Conservation (phyloP, 305 asterid species). For the Rubia tinctorum region DNA sequence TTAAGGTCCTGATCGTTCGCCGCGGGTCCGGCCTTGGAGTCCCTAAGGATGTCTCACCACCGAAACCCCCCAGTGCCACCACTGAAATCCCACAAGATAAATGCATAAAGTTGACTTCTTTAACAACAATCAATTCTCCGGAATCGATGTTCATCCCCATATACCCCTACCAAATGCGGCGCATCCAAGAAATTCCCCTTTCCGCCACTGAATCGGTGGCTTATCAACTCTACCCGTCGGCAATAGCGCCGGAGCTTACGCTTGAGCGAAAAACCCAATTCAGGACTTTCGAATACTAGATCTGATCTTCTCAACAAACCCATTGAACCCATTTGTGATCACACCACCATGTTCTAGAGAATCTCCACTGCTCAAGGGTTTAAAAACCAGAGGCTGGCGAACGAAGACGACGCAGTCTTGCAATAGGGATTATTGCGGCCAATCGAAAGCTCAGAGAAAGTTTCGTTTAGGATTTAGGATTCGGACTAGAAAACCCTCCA, state of each 20-base stretch:
- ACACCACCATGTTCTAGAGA: constrained; percentile 32
- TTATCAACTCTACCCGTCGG: constrained; percentile 35
- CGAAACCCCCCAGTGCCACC: no score
- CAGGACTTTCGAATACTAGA: constrained; percentile 83
- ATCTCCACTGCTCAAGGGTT: constrained; percentile 46
- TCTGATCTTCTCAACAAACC: constrained; percentile 85
- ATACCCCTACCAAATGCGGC: constrained; percentile 97
- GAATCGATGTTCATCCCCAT: constrained; percentile 99
- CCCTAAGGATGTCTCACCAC: constrained; percentile 41
- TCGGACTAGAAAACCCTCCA: no score
- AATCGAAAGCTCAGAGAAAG: background rate
- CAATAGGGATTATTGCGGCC: constrained; percentile 30
- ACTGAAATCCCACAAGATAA: background rate
- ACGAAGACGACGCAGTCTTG: constrained; percentile 89
- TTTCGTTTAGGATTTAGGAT: constrained; percentile 28
- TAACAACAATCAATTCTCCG: constrained; percentile 92
- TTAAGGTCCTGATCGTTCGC: constrained; percentile 41
- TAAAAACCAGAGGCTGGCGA: constrained; percentile 89
- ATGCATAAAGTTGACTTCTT: constrained; percentile 53
- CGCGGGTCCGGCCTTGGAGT: constrained; percentile 25
- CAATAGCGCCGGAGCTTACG: constrained; percentile 69
- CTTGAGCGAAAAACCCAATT: constrained; percentile 70
- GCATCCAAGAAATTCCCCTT: constrained; percentile 90
- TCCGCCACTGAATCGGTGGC: constrained; percentile 79
- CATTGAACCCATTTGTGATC: constrained; percentile 51